Evolutionary conservation across 495 filamentous ascomycete species (phyloP).

Genomic region (Daldinia caldariorum): DNA sequence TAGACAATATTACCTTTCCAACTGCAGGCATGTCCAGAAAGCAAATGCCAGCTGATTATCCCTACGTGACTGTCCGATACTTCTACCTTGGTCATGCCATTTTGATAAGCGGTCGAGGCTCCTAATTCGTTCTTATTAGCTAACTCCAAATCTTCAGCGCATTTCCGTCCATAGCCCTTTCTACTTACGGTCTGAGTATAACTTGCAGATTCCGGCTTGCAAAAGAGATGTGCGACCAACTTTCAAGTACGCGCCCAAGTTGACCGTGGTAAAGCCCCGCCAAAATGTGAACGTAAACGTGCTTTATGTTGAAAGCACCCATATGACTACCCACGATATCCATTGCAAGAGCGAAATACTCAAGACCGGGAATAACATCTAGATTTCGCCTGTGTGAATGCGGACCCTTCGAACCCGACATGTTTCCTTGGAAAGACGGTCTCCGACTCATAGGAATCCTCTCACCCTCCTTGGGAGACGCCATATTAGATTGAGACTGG

Average conservation of each 20-base stretch:
- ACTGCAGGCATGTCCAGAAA: constrained; percentile 93
- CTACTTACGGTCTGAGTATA: constrained; percentile 77
- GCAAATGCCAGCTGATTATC: constrained; percentile 76
- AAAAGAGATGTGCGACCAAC: constrained; percentile 84
- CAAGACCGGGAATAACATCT: constrained; percentile 88
- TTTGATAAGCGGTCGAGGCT: constrained; percentile 56
- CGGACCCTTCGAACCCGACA: constrained; percentile 32
- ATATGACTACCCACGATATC: constrained; percentile 85
- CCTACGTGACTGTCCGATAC: constrained; percentile 48
- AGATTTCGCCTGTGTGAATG: constrained; percentile 68
- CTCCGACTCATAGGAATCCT: constrained; percentile 53
- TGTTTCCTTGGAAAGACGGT: constrained; percentile 54
- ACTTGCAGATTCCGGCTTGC: constrained; percentile 81
- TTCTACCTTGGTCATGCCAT: constrained; percentile 45
- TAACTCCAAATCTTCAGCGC: not conserved
- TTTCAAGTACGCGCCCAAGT: constrained; percentile 85
- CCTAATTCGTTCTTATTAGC: constrained; percentile 39
- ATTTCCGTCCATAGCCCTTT: not conserved
- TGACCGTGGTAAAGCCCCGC: constrained; percentile 91
- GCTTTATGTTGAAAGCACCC: constrained; percentile 78
- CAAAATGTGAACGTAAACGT: constrained; percentile 86
- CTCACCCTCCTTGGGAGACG: constrained; percentile 62
- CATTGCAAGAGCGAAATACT: constrained; percentile 86
- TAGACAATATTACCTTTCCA: constrained; percentile 75
- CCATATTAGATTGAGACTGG: constrained; percentile 53